Percentiles rank a stretch among this genome's conserved stretches.
These are phyloP conservation scores for Pythium utonaiense DNA, from an alignment of 352 stramenopile genomes.

Conservation along the genomic window DNA sequence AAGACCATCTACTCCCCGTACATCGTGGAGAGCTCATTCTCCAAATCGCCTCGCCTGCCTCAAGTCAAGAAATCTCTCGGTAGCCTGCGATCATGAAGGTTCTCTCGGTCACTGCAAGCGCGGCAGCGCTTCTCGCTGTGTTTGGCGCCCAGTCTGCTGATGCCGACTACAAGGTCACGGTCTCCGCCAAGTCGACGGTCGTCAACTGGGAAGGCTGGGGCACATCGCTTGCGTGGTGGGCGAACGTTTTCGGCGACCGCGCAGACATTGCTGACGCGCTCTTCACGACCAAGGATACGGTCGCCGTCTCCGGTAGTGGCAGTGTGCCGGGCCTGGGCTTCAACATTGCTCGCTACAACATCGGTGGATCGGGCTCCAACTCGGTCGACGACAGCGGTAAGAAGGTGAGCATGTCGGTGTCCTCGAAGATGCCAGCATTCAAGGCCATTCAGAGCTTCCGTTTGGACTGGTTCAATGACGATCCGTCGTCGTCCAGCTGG, in stretches of 20 bases:
- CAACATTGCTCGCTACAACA: constrained; percentile 65
- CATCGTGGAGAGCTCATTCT: not conserved
- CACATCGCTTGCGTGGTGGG: constrained; percentile 61
- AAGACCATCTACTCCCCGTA: not conserved
- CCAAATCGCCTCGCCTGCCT: not conserved
- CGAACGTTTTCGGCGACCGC: constrained; percentile 56
- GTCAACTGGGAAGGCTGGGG: constrained; percentile 51
- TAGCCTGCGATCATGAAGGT: constrained; percentile 10
- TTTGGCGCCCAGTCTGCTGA: not conserved
- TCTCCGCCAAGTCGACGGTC: constrained; percentile 23
- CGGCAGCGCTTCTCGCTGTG: constrained; percentile 7
- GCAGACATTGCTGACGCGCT: constrained; percentile 49
- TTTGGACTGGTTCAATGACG: constrained; percentile 43
- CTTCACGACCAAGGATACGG: constrained; percentile 41
- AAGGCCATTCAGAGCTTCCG: constrained; percentile 58
- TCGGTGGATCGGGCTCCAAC: constrained; percentile 43
- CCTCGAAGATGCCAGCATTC: constrained; percentile 45
- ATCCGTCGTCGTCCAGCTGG: constrained; percentile 40
- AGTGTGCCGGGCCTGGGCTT: constrained; percentile 40
- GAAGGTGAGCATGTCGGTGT: constrained; percentile 39
- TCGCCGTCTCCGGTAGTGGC: constrained; percentile 26
- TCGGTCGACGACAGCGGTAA: constrained; percentile 39
- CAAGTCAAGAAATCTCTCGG: not conserved
- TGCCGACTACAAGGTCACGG: constrained; percentile 29
- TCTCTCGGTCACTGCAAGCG: constrained; percentile 1